phyloP scores from a whole-genome alignment of 164 flowering plant genomes.

The Aristolochia contorta region DNA sequence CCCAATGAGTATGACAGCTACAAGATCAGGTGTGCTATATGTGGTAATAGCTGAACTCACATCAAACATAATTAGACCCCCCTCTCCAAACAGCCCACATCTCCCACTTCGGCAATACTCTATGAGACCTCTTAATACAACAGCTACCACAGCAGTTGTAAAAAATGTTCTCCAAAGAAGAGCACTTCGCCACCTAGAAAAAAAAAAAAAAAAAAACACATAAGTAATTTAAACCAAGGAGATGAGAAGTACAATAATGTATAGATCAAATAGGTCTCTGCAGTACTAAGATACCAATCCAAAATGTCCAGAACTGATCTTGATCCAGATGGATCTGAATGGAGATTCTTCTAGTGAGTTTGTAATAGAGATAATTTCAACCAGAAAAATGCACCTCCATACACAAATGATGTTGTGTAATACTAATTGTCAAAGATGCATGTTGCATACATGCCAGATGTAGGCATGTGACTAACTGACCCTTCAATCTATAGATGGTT shows the following conservation, averaged over 20 bases:
- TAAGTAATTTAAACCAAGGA: not conserved
- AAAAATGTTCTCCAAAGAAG: constrained; percentile 96
- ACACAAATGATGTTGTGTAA: too few species aligned
- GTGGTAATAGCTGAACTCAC: constrained; percentile 36
- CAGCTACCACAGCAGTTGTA: constrained; percentile 85
- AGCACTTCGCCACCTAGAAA: constrained; percentile 91
- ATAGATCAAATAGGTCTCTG: not conserved
- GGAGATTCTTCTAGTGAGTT: too few species aligned
- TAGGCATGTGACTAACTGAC: too few species aligned
- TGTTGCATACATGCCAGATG: too few species aligned
- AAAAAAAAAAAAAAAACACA: not conserved
- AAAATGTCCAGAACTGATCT: not conserved
- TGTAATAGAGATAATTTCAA: too few species aligned
- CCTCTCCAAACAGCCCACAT: constrained; percentile 88
- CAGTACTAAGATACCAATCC: not conserved
- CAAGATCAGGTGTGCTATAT: constrained; percentile 45
- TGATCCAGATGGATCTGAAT: too few species aligned
- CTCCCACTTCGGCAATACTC: constrained; percentile 58
- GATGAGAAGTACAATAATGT: not conserved
- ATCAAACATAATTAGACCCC: constrained; percentile 92
- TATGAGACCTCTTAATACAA: constrained; percentile 59
- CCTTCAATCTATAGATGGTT: too few species aligned
- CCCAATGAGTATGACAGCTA: constrained; percentile 63
- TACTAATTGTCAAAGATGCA: too few species aligned
- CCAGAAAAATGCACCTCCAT: too few species aligned